These are phyloP conservation scores for Porphyrellus cyaneotinctus DNA, from an alignment of 768 basidiomycete genomes.

Conservation along the genomic window DNA sequence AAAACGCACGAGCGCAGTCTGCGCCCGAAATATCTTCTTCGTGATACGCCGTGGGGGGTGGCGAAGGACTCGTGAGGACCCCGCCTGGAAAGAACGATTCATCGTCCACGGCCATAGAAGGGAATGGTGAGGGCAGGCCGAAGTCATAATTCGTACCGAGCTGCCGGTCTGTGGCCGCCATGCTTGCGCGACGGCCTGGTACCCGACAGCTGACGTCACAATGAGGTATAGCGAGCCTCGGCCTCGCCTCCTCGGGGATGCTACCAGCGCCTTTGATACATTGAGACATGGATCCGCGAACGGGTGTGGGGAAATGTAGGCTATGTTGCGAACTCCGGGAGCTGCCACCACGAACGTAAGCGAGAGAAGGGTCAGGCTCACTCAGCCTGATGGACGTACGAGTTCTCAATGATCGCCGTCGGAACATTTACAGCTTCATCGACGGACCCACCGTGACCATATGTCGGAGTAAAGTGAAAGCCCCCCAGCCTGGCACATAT, in stretches of 20 bases:
- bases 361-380: constrained; percentile 6
- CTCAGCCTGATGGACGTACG: constrained; percentile 20
- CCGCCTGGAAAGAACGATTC: constrained; percentile 12
- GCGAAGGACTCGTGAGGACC: constrained; percentile 19
- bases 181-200: constrained; percentile 15
- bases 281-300: constrained; percentile 19
- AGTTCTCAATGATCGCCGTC: constrained; percentile 26
- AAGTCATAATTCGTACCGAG: constrained; percentile 7
- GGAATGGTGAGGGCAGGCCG: constrained; percentile 10
- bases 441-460: constrained; percentile 9
- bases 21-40: constrained; percentile 19
- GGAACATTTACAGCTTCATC: constrained; percentile 22
- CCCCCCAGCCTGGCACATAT: constrained; percentile 22
- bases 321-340: constrained; percentile 21
- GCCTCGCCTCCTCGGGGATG: constrained; percentile 27
- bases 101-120: constrained; percentile 13
- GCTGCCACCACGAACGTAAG: constrained; percentile 28
- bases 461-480: constrained; percentile 25
- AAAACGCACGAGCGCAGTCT: constrained; percentile 15
- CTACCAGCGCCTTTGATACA: constrained; percentile 6
- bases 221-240: constrained; percentile 9
- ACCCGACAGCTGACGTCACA: constrained; percentile 22
- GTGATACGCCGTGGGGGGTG: constrained; percentile 22
- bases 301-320: constrained; percentile 26
- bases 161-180: constrained; percentile 11